Evolutionary conservation across 2,329 filamentous ascomycete genomes (phyloP).

Genomic region (Phialocephala subalpina): DNA sequence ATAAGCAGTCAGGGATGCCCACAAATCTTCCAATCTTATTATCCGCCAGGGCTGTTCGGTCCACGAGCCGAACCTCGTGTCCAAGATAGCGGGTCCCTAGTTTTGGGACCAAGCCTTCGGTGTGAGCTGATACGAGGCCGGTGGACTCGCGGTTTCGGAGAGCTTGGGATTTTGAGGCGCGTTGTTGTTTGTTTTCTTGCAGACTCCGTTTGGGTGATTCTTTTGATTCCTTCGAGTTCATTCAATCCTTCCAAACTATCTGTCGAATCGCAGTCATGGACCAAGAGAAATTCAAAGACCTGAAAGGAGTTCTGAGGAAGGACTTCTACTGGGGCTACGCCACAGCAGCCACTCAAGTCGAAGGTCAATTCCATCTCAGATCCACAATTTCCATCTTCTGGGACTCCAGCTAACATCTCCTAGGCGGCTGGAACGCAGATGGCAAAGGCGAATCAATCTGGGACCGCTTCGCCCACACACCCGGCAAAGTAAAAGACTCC

Average conservation of each 20-base stretch:
- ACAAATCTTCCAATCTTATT: no score
- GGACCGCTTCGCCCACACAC: constrained; percentile 82
- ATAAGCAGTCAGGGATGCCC: background rate
- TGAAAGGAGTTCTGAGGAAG: constrained; percentile 59
- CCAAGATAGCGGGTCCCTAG: background rate
- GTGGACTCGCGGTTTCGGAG: background rate
- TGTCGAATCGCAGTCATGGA: constrained; percentile 17
- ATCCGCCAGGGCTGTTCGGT: constrained; percentile 4
- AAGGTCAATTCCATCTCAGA: constrained; percentile 50
- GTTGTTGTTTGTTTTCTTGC: background rate
- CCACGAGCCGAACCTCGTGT: constrained; percentile 6
- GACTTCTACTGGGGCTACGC: constrained; percentile 83
- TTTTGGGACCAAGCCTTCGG: constrained; percentile 3
- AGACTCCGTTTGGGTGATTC: no score
- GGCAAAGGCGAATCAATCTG: constrained; percentile 84
- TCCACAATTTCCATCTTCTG: background rate
- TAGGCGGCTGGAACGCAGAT: constrained; percentile 72
- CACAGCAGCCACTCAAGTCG: constrained; percentile 85
- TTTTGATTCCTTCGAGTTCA: no score
- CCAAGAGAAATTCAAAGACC: constrained; percentile 46
- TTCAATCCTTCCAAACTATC: no score
- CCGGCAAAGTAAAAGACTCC: constrained; percentile 82
- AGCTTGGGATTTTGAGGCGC: background rate
- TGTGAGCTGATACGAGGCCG: constrained; percentile 9
- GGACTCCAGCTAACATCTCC: background rate